Conservation (phyloP, 305 asterid genomes). For the Fraxinus floribunda region DNA sequence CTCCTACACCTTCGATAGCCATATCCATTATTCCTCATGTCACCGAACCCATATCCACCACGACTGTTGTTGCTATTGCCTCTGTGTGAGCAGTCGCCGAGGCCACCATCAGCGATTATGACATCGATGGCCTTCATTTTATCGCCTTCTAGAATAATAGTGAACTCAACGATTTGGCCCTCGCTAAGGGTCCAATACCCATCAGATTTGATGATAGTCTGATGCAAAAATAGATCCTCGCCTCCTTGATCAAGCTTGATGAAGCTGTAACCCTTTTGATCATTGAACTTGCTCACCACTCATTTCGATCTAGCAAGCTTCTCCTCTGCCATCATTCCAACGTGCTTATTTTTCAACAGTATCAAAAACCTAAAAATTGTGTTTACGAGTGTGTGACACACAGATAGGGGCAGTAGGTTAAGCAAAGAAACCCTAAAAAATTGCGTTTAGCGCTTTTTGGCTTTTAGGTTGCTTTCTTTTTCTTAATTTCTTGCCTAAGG, state of each 20-base stretch:
- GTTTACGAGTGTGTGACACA: too few species aligned
- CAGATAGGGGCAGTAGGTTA: too few species aligned
- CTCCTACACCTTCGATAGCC: not conserved
- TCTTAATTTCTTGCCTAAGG: too few species aligned
- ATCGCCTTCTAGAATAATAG: conserved; percentile 40
- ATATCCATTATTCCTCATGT: conserved; percentile 34
- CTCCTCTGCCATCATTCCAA: conserved; percentile 56
- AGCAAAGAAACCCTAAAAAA: too few species aligned
- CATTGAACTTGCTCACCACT: conserved; percentile 53
- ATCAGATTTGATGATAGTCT: conserved; percentile 56
- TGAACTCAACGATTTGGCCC: conserved; percentile 60
- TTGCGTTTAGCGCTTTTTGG: too few species aligned
- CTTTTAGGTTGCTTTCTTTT: too few species aligned
- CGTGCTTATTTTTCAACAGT: not conserved
- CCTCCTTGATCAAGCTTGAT: conserved; percentile 65
- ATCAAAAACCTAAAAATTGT: not conserved
- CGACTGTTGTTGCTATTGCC: not conserved
- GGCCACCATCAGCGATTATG: conserved; percentile 58
- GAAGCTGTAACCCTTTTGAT: conserved; percentile 70
- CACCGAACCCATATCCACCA: conserved; percentile 22
- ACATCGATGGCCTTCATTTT: conserved; percentile 57
- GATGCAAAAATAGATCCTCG: conserved; percentile 68
- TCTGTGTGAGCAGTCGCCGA: conserved; percentile 15
- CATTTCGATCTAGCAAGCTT: conserved; percentile 45
- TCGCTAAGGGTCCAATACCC: conserved; percentile 52